Conservation (phyloP, 176 grass and related monocot species). For the Oryza meyeriana region DNA sequence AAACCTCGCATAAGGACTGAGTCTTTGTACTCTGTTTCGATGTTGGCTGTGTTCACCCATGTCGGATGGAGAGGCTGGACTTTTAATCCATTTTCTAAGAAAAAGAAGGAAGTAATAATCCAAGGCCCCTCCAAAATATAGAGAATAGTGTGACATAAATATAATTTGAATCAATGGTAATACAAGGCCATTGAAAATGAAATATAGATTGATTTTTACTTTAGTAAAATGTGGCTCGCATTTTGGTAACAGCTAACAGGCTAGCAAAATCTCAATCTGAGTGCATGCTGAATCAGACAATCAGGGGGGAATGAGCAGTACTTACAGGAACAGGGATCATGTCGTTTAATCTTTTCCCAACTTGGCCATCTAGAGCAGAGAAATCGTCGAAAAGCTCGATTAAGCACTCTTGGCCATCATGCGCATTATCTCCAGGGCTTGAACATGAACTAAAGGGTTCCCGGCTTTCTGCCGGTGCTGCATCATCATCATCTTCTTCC, state of each 20-base stretch:
- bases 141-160: neutral
- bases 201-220: too few species aligned
- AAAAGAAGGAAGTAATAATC: neutral
- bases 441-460: conserved; percentile 30
- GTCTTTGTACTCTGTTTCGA: too few species aligned
- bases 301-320: neutral
- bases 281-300: neutral
- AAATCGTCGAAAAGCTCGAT: conserved; percentile 53
- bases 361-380: conserved; percentile 60
- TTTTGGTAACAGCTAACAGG: too few species aligned
- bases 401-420: neutral
- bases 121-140: neutral
- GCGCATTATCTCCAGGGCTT: conserved; percentile 35
- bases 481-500: neutral
- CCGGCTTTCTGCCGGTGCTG: neutral
- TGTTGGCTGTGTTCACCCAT: too few species aligned
- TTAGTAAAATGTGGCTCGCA: too few species aligned
- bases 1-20: too few species aligned
- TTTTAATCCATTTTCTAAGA: too few species aligned
- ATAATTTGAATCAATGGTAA: too few species aligned
- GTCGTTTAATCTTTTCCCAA: conserved; percentile 70
- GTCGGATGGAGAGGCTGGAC: too few species aligned
- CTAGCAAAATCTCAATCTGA: neutral
- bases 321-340: conserved; percentile 86
- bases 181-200: too few species aligned